Percentiles rank a stretch among this genome's conserved stretches.
phyloP scores from a whole-genome alignment of 352 stramenopile genomes.

The Blastocystis sp. region DNA sequence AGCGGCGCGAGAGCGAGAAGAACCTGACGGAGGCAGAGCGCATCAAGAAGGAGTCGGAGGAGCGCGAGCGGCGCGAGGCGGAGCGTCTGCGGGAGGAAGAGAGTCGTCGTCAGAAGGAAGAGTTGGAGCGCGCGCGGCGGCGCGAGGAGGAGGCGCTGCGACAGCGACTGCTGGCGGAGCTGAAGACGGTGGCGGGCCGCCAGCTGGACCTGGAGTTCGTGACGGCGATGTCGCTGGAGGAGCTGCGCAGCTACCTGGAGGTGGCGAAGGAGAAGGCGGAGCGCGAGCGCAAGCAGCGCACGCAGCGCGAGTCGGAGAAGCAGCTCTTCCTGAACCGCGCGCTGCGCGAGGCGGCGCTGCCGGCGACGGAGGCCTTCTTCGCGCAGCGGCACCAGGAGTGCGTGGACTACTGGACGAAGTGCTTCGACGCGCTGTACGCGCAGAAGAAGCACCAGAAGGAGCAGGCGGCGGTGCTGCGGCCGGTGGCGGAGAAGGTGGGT shows the following conservation, averaged over 20 bases:
- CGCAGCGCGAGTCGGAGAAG: neutral
- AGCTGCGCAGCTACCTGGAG: neutral
- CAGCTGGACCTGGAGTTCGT: neutral
- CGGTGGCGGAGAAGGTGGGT: neutral
- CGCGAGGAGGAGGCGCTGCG: neutral
- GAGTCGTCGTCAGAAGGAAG: neutral
- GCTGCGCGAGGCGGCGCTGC: conserved; percentile 8
- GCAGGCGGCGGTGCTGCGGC: neutral
- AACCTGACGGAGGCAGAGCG: neutral
- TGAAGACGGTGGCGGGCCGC: neutral
- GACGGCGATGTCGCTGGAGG: neutral
- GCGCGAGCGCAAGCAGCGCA: neutral
- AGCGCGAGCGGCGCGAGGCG: neutral
- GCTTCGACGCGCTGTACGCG: neutral
- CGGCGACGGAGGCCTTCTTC: neutral
- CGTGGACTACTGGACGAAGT: neutral
- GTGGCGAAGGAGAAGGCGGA: neutral
- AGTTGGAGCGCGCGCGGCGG: neutral
- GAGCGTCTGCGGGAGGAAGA: conserved; percentile 5
- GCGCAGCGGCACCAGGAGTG: neutral
- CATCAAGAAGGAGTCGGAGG: neutral
- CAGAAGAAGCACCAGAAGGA: conserved; percentile 21
- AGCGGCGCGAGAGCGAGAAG: neutral
- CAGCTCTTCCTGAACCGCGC: neutral
- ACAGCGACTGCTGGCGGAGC: neutral